Evolutionary conservation across 768 basidiomycete genomes (phyloP), one percentile per base, ranked within the genome.

Genomic region (Vishniacozyma victoriae): DNA sequence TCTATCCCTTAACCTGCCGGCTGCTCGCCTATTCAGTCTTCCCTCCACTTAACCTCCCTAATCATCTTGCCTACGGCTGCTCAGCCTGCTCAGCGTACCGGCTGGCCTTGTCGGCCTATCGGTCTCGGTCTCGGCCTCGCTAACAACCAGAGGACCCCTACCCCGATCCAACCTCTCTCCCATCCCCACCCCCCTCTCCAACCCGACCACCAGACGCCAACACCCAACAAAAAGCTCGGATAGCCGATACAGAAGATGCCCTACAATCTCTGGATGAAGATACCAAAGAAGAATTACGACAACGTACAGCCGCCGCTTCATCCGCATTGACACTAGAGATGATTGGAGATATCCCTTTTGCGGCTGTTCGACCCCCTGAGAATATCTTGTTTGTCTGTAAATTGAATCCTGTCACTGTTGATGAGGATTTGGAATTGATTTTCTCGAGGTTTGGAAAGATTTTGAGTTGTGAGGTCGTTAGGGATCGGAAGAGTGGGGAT

Each of bases 331-430:
- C 95, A 3, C 80, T 99, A 42, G 95, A 99, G 73, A 99, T 99
- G 95, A 93, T 99, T 48, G 95, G 95, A 25, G 95, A 99, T 73
- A 76, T 97, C 44, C 95, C 95, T 1, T 97, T 99, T 68, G 95
- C 95, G 20, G 91, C 93, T 64, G 91, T 99, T 36, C 82, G 91
- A 36, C 95, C 95, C 0, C 95, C 95, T 0, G 95, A 99, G 74
- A 97, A 97, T 71, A 91, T 97, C 22, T 74, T 99, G 12, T 99
- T 99, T 72, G 92, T 99, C 9, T 99, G 95, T 82, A 97, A 97
- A 68, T 80, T 97, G 56, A 99, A 99, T 65, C 81, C 87, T 18
- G 92, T 95, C 16, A 97, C 95, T 22, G 78, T 85, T 41, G 89
- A 92, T 64, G 93, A 97, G 67, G 95, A 97, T 73, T 76, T 99